phyloP scores from a whole-genome alignment of 768 basidiomycete genomes.

The Trametes punicea region DNA sequence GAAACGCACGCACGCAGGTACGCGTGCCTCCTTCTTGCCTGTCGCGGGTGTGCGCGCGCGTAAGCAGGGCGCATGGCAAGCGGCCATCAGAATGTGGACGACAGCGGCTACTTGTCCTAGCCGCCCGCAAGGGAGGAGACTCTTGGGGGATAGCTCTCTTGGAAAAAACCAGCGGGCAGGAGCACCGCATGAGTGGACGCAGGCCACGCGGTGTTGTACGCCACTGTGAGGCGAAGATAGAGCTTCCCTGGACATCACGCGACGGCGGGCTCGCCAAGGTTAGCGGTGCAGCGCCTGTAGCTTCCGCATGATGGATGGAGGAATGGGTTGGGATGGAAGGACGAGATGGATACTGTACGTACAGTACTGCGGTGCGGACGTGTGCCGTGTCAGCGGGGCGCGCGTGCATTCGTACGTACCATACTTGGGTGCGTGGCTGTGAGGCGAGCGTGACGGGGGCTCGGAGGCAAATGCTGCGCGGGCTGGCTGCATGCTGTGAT shows the following conservation, averaged over 20 bases:
- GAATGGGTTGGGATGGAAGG: no score
- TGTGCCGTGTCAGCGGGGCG: no score
- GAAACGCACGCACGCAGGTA: background rate
- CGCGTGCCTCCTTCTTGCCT: background rate
- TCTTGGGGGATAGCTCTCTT: no score
- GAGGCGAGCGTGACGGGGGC: background rate
- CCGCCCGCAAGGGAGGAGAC: background rate
- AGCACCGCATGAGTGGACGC: background rate
- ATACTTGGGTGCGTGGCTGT: background rate
- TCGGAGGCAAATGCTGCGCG: no score
- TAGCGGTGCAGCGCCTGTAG: constrained; percentile 16
- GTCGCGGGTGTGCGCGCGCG: background rate
- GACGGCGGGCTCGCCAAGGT: constrained; percentile 1
- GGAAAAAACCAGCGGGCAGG: no score
- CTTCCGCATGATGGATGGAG: constrained; percentile 2
- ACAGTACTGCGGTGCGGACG: no score
- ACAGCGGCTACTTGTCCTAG: background rate
- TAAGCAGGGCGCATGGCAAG: background rate
- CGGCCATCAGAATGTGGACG: background rate
- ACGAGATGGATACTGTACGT: background rate
- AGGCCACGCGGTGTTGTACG: background rate
- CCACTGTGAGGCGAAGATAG: background rate
- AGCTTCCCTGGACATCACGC: background rate
- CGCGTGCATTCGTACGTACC: background rate
- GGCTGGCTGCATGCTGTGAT: background rate